Percentiles rank a stretch among this genome's conserved stretches.
phyloP scores from a whole-genome alignment of 148 eudicot genomes.

The Simmondsia chinensis region DNA sequence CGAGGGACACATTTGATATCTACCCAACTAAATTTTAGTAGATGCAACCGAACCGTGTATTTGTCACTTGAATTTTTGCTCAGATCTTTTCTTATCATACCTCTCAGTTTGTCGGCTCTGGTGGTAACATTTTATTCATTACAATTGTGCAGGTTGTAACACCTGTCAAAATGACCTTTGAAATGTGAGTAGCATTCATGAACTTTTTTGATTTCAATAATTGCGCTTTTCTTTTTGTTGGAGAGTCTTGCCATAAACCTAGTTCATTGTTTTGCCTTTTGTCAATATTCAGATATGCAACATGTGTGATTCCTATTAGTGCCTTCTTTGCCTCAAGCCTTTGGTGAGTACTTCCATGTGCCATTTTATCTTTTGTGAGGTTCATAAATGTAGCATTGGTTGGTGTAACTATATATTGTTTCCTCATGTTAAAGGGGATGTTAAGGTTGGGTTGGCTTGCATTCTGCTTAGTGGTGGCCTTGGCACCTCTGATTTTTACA shows the following conservation, averaged over 20 bases:
- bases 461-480: too few species aligned
- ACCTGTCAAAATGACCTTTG: constrained; percentile 92
- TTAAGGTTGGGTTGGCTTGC: too few species aligned
- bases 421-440: too few species aligned
- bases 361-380: background rate
- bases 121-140: constrained; percentile 3
- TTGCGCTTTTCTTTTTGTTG: too few species aligned
- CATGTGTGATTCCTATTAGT: constrained; percentile 80
- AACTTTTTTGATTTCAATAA: background rate
- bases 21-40: too few species aligned
- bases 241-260: too few species aligned
- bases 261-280: constrained; percentile 11
- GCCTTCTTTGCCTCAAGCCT: constrained; percentile 95
- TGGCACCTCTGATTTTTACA: too few species aligned
- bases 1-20: too few species aligned
- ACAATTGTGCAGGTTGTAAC: constrained; percentile 63
- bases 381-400: too few species aligned
- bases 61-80: background rate
- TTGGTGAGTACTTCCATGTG: constrained; percentile 38
- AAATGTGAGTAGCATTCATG: constrained; percentile 51
- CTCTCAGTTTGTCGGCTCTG: background rate
- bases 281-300: constrained; percentile 43
- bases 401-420: too few species aligned
- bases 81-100: background rate
- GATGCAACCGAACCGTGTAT: too few species aligned